Evolutionary conservation across 106 monocot species (phyloP).

Genomic region (Allium fistulosum): DNA sequence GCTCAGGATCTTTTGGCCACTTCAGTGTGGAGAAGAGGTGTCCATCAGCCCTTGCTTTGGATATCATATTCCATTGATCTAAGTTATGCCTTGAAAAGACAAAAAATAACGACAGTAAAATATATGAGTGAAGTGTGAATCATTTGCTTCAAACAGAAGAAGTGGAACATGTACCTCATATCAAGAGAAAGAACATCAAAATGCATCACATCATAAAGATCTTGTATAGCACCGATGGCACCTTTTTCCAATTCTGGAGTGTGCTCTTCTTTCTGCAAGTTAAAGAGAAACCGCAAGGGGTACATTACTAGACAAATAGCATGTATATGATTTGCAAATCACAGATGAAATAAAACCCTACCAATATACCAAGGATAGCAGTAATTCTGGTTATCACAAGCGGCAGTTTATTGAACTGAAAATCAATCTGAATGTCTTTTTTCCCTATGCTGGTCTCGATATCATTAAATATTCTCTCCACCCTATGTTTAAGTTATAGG

Average conservation of each 20-base stretch:
- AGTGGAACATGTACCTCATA: slow-evolving; percentile 36
- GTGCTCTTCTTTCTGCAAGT: slow-evolving; percentile 43
- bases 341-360: slow-evolving; percentile 14
- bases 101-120: neutral
- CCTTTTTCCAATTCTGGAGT: slow-evolving; percentile 51
- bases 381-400: slow-evolving; percentile 73
- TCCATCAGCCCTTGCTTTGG: slow-evolving; percentile 59
- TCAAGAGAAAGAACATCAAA: slow-evolving; percentile 69
- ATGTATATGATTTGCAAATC: neutral
- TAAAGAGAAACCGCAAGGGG: neutral
- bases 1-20: slow-evolving; percentile 75
- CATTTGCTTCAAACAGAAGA: too few relatives aligned
- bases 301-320: neutral
- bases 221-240: slow-evolving; percentile 81
- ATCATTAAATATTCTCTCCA: slow-evolving; percentile 55
- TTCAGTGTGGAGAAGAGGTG: slow-evolving; percentile 71
- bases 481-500: slow-evolving; percentile 32
- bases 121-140: neutral
- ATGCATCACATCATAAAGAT: slow-evolving; percentile 85
- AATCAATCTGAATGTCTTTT: slow-evolving; percentile 26
- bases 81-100: slow-evolving; percentile 34
- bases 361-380: slow-evolving; percentile 77
- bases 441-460: slow-evolving; percentile 37
- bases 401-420: slow-evolving; percentile 55
- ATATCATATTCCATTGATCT: slow-evolving; percentile 54